Evolutionary conservation across 1,284 basidiomycete species (phyloP), one percentile per base, ranked within the genome.

Genomic region (Chalciporus sp.): DNA sequence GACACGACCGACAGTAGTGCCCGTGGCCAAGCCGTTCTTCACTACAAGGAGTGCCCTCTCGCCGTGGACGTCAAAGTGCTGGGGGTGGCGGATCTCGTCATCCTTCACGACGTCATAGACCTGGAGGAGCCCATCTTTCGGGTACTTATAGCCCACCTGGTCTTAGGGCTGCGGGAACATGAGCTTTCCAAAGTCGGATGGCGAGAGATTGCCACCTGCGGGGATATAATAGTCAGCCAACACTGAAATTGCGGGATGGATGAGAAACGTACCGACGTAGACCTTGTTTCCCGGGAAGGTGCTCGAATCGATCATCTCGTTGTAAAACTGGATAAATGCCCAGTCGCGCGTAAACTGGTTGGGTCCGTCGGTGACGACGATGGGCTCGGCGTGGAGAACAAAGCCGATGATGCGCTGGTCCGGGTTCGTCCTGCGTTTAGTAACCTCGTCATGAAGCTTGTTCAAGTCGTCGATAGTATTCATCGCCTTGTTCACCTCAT

Each of bases 11-110:
- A 73, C 37, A 37, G 71, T 75, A 44, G 62, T 42, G 55, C 60
- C 68, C 14, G 71, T 68, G 42, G 64, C 49, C 40, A 51, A 47
- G 44, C 73, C 71, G 52, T 52, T 59, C 68, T 76, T 74, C 46
- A 74, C 39, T 26, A 75, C 74, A 40, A 71, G 43, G 14, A 73
- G 44, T 57, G 57, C 66, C 12, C 51, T 45, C 29, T 71, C 59
- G 47, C 53, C 49, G 42, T 70, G 51, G 9, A 42, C 9, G 57
- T 73, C 72, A 26, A 52, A 37, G 54, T 58, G 62, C 49, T 56
- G 56, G 12, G 49, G 51, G 26, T 14, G 17, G 42, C 51, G 60
- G 58, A 76, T 66, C 20, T 71, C 63, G 29, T 56, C 43, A 23
- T 65, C 66, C n/a, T 57, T 40, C 31, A 72, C 51, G 31, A 52